These are phyloP conservation scores for Myxozyma monticola DNA, from an alignment of 805 yeast species.

Conservation along the genomic window DNA sequence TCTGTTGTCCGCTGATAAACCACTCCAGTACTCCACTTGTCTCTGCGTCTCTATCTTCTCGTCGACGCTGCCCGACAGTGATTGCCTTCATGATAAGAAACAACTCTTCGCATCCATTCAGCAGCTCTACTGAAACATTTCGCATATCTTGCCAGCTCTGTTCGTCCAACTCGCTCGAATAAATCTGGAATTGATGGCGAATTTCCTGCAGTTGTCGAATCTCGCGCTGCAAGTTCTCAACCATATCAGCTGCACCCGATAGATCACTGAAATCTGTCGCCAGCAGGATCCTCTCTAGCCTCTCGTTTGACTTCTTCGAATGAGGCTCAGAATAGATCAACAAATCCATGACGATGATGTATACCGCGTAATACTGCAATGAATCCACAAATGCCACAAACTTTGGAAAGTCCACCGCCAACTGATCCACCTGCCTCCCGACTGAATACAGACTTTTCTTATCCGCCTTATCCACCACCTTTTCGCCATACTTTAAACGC, in stretches of 20 bases:
- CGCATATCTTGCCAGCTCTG: conserved; percentile 30
- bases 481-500: conserved; percentile 39
- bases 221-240: conserved; percentile 53
- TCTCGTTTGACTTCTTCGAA: conserved; percentile 55
- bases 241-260: conserved; percentile 48
- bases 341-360: conserved; percentile 60
- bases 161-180: conserved; percentile 46
- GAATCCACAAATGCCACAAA: conserved; percentile 71
- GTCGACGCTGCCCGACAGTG: conserved; percentile 40
- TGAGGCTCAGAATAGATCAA: conserved; percentile 75
- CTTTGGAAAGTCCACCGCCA: conserved; percentile 68
- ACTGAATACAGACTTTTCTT: conserved; percentile 15
- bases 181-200: conserved; percentile 49
- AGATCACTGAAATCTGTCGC: conserved; percentile 70
- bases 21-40: conserved; percentile 53
- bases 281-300: conserved; percentile 63
- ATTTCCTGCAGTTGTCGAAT: conserved; percentile 46
- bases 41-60: conserved; percentile 34
- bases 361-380: conserved; percentile 66
- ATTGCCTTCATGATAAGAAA: conserved; percentile 50
- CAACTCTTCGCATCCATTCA: conserved; percentile 42
- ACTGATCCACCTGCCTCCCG: conserved; percentile 43
- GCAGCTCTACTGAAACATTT: conserved; percentile 20
- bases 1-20: conserved; percentile 64
- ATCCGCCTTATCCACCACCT: conserved; percentile 18